Conservation (phyloP, 176 grass and related monocot species). For the Oryza glumipatula region DNA sequence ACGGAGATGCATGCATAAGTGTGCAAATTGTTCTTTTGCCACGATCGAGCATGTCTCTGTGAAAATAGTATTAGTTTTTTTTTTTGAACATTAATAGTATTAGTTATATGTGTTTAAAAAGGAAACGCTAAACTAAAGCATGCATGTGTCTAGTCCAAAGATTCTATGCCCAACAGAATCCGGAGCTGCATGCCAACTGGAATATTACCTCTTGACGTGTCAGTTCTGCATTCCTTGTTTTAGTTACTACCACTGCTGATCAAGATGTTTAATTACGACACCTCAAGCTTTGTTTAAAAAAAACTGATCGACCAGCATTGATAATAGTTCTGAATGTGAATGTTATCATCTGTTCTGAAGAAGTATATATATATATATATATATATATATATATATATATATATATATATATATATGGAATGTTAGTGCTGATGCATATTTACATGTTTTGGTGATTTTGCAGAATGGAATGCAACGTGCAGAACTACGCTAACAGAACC, state of each 20-base stretch:
- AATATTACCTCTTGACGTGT: conserved; percentile 33
- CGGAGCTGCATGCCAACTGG: conserved; percentile 7
- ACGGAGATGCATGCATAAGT: background rate
- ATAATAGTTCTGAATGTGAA: too few species aligned
- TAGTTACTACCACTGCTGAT: background rate
- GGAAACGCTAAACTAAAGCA: background rate
- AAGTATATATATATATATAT: background rate
- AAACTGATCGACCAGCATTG: too few species aligned
- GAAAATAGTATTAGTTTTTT: background rate
- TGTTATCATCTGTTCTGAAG: background rate
- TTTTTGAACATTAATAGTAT: background rate
- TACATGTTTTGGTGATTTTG: background rate
- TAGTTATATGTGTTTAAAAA: background rate
- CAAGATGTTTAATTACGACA: background rate
- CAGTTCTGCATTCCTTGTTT: conserved; percentile 35
- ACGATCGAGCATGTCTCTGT: background rate
- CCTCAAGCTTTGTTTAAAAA: background rate
- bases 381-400: too few species aligned
- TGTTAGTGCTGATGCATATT: conserved; percentile 12
- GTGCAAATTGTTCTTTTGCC: conserved; percentile 3
- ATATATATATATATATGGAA: background rate
- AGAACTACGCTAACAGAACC: conserved; percentile 83
- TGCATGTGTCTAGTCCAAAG: background rate
- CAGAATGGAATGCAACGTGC: conserved; percentile 74
- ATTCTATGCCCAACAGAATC: conserved; percentile 20